These are phyloP conservation scores for Fusarium illudens DNA, from an alignment of 2,329 filamentous ascomycete genomes.

Conservation along the genomic window DNA sequence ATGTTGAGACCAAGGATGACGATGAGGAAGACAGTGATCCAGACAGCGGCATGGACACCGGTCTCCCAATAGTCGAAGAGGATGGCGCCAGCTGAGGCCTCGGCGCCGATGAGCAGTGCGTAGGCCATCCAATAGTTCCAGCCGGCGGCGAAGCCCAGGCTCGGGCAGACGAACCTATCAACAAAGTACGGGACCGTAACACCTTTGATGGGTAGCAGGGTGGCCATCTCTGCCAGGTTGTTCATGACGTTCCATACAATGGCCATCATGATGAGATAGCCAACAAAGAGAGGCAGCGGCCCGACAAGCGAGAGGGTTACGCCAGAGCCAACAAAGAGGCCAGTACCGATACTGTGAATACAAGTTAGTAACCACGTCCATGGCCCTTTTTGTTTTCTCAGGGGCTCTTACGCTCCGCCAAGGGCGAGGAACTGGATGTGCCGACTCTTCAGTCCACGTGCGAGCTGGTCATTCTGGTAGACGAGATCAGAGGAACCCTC, in stretches of 20 bases:
- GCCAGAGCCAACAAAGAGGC: slow-evolving; percentile 25
- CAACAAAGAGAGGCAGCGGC: slow-evolving; percentile 19
- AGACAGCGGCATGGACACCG: slow-evolving; percentile 61
- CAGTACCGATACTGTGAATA: slow-evolving; percentile 13
- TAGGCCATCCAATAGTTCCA: slow-evolving; percentile 72
- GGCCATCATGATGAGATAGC: slow-evolving; percentile 18
- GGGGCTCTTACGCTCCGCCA: slow-evolving; percentile 6
- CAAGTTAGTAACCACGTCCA: neutral
- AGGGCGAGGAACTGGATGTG: slow-evolving; percentile 69
- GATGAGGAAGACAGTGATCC: slow-evolving; percentile 65
- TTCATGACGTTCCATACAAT: slow-evolving; percentile 23
- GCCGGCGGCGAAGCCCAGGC: slow-evolving; percentile 62
- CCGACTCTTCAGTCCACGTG: slow-evolving; percentile 57
- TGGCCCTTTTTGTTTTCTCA: neutral
- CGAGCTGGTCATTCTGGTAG: slow-evolving; percentile 4
- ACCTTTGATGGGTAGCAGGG: slow-evolving; percentile 63
- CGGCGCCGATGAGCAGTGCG: slow-evolving; percentile 64
- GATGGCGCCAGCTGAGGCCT: slow-evolving; percentile 65
- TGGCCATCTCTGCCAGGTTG: slow-evolving; percentile 61
- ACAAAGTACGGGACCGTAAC: slow-evolving; percentile 67
- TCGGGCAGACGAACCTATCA: slow-evolving; percentile 62
- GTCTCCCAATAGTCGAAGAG: slow-evolving; percentile 68
- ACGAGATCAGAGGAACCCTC: neutral
- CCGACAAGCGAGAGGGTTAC: slow-evolving; percentile 16
- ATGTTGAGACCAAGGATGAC: slow-evolving; percentile 65